phyloP scores from a whole-genome alignment of 116 monocot species.

The Phalaenopsis hybrid region DNA sequence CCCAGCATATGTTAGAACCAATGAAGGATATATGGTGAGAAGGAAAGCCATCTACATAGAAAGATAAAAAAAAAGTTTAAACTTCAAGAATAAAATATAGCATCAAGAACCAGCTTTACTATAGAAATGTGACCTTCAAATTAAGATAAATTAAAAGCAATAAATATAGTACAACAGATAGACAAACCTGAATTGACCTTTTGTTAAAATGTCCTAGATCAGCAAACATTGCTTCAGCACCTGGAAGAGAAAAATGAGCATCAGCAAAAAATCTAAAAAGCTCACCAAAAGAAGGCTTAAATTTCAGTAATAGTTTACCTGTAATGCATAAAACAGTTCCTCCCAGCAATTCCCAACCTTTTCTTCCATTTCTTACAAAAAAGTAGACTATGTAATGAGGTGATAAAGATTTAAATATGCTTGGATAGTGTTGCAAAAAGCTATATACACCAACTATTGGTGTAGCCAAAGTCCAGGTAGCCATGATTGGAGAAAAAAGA shows the following conservation, averaged over 20 bases:
- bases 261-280: background rate
- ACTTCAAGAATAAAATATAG: background rate
- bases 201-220: conserved; percentile 75
- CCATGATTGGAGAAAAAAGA: conserved; percentile 86
- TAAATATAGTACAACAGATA: background rate
- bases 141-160: background rate
- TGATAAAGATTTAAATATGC: conserved; percentile 68
- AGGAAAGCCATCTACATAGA: conserved; percentile 62
- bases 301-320: conserved; percentile 25
- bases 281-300: background rate
- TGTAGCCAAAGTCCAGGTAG: conserved; percentile 67
- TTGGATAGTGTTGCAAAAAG: conserved; percentile 47
- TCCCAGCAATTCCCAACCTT: conserved; percentile 62
- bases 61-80: background rate
- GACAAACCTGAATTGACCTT: conserved; percentile 64
- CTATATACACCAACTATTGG: conserved; percentile 67
- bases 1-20: conserved; percentile 72
- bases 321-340: conserved; percentile 82
- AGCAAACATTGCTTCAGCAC: conserved; percentile 69
- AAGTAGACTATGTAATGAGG: conserved; percentile 63
- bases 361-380: conserved; percentile 48
- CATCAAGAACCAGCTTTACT: background rate
- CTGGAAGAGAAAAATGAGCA: conserved; percentile 12
- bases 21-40: conserved; percentile 68
- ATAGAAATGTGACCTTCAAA: background rate